Conservation (phyloP, 257 asterid species). For the Datura wrightii region DNA sequence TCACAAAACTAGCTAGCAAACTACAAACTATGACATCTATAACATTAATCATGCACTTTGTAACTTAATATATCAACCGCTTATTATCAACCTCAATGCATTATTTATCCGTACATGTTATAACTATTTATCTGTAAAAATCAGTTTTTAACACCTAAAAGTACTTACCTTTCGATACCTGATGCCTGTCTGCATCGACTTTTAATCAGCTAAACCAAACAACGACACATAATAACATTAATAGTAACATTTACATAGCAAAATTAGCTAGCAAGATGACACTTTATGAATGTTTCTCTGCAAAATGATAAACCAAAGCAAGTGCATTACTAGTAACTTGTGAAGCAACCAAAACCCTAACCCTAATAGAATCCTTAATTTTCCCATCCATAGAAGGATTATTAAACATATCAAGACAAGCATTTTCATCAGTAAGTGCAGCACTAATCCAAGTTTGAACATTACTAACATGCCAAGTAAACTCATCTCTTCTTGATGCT, state of each 20-base stretch:
- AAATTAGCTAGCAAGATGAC: not conserved
- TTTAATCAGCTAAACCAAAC: no score
- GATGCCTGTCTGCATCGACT: no score
- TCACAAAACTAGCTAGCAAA: no score
- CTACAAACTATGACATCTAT: no score
- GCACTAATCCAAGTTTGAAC: slow-evolving; percentile 83
- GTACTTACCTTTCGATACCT: not conserved
- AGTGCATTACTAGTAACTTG: slow-evolving; percentile 74
- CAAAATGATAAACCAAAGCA: slow-evolving; percentile 73
- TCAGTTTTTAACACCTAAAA: not conserved
- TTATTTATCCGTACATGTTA: not conserved
- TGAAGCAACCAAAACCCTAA: slow-evolving; percentile 59
- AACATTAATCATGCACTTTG: not conserved
- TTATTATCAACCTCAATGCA: not conserved
- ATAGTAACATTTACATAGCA: not conserved
- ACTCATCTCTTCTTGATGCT: slow-evolving; percentile 42
- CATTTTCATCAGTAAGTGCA: slow-evolving; percentile 66
- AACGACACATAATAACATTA: not conserved
- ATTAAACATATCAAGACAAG: slow-evolving; percentile 69
- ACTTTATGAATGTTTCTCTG: slow-evolving; percentile 44
- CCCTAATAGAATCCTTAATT: slow-evolving; percentile 56
- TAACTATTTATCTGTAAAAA: not conserved
- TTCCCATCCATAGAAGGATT: slow-evolving; percentile 59
- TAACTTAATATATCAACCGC: not conserved
- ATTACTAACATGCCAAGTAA: slow-evolving; percentile 62